Conservation (phyloP, 257 asterid species). For the Leonotis leonurus region DNA sequence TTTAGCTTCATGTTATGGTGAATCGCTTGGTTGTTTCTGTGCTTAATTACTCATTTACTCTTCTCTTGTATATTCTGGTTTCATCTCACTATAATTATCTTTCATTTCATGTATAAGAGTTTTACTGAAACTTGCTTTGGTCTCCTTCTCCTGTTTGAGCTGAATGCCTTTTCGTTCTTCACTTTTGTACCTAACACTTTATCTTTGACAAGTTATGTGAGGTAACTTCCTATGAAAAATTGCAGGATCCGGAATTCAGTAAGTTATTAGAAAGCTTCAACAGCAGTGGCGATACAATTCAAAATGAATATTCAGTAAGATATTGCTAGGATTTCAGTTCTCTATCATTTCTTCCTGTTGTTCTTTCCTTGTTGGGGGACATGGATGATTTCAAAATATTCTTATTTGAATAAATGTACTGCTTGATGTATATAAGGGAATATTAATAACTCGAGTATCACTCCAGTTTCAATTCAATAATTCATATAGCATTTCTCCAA, state of each 20-base stretch:
- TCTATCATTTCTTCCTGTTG: neutral
- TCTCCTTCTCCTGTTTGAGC: neutral
- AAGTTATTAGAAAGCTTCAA: conserved; percentile 57
- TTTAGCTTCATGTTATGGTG: neutral
- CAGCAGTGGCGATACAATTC: conserved; percentile 27
- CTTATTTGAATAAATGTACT: neutral
- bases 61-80: neutral
- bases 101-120: neutral
- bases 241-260: conserved; percentile 78
- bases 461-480: neutral
- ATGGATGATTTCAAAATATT: neutral
- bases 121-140: neutral
- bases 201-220: conserved; percentile 5
- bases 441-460: neutral
- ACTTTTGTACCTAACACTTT: neutral
- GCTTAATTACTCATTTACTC: neutral
- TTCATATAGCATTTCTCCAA: neutral
- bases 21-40: neutral
- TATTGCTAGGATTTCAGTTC: conserved; percentile 2
- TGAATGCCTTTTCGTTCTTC: neutral
- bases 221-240: conserved; percentile 19
- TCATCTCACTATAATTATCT: neutral
- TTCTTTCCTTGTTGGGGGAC: neutral
- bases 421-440: neutral
- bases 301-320: conserved; percentile 55